These are phyloP conservation scores for Cairneyella variabilis DNA, from an alignment of 495 filamentous ascomycete genomes.

Conservation along the genomic window DNA sequence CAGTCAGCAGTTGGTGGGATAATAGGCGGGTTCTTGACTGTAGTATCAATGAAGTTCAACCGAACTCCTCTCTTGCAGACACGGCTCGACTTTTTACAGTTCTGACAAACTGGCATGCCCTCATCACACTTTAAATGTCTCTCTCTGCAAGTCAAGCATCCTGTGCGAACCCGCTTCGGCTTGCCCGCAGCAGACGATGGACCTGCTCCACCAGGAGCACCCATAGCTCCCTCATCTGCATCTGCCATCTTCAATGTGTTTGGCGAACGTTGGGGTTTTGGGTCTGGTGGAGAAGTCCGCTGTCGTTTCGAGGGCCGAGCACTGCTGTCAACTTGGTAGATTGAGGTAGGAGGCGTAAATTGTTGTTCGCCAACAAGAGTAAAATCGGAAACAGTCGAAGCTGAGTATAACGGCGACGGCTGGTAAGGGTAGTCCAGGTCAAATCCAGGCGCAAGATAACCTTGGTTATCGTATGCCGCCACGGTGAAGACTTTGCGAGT, in stretches of 20 bases:
- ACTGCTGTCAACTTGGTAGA: constrained; percentile 9
- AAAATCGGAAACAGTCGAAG: constrained; percentile 21
- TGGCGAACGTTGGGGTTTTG: constrained; percentile 7
- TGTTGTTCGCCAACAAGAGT: constrained; percentile 23
- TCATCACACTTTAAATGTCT: constrained; percentile 74
- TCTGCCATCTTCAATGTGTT: constrained; percentile 21
- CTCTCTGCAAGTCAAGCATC: constrained; percentile 75
- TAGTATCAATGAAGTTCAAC: constrained; percentile 90
- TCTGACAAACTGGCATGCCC: constrained; percentile 69
- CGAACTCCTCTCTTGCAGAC: constrained; percentile 82
- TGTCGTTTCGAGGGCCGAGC: constrained; percentile 26
- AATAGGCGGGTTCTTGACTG: constrained; percentile 65
- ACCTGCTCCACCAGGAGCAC: no score
- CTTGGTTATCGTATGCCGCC: constrained; percentile 25
- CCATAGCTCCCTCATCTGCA: constrained; percentile 18
- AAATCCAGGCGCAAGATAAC: constrained; percentile 21
- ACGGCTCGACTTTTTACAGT: constrained; percentile 85
- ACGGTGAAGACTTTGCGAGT: constrained; percentile 27
- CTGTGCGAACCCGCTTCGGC: constrained; percentile 68
- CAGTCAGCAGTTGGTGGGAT: constrained; percentile 60
- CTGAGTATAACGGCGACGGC: constrained; percentile 22
- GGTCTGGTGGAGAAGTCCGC: constrained; percentile 21
- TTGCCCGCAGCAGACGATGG: constrained; percentile 44
- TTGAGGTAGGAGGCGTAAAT: constrained; percentile 14
- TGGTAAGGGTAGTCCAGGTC: constrained; percentile 24